A percentile compares a stretch with the other conserved stretches of the same genome.
Conservation (phyloP, 768 basidiomycete species). For the Xerocomellus intermedius region DNA sequence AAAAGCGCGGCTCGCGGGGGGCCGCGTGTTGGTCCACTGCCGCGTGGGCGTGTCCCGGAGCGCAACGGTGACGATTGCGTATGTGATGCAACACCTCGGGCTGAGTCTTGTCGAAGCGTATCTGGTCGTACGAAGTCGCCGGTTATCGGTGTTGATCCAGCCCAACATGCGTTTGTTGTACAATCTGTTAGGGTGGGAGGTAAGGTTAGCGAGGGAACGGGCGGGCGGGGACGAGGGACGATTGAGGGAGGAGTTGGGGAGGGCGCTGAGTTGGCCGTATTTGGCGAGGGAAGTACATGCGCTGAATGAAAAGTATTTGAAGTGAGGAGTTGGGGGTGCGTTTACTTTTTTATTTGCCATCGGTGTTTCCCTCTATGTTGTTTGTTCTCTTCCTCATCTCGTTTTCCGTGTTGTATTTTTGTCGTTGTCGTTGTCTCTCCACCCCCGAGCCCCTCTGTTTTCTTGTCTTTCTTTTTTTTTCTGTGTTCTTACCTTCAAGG, state of each 20-base stretch:
- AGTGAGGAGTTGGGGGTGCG: conserved; percentile 25
- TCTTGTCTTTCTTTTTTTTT: background rate
- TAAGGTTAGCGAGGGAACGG: conserved; percentile 79
- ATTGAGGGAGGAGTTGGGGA: conserved; percentile 58
- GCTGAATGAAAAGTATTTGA: conserved; percentile 81
- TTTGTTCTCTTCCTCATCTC: background rate
- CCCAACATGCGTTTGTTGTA: conserved; percentile 96
- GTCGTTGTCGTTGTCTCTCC: background rate
- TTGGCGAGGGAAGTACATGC: conserved; percentile 82
- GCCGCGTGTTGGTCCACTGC: conserved; percentile 93
- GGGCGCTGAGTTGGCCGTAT: conserved; percentile 80
- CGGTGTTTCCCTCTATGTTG: background rate
- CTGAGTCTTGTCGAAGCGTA: conserved; percentile 92
- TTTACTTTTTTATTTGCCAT: background rate
- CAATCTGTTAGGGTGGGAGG: conserved; percentile 94
- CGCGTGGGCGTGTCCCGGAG: conserved; percentile 98
- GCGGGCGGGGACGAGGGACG: conserved; percentile 50
- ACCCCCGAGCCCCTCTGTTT: background rate
- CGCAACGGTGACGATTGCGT: conserved; percentile 95
- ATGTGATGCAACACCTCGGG: conserved; percentile 90
- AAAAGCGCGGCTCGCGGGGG: conserved; percentile 74
- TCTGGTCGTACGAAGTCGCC: conserved; percentile 84
- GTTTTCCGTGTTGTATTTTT: background rate
- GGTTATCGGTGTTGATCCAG: conserved; percentile 89
- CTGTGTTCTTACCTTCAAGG: background rate